Conservation (phyloP, 768 basidiomycete genomes). For the Kwoniella heveanensis region DNA sequence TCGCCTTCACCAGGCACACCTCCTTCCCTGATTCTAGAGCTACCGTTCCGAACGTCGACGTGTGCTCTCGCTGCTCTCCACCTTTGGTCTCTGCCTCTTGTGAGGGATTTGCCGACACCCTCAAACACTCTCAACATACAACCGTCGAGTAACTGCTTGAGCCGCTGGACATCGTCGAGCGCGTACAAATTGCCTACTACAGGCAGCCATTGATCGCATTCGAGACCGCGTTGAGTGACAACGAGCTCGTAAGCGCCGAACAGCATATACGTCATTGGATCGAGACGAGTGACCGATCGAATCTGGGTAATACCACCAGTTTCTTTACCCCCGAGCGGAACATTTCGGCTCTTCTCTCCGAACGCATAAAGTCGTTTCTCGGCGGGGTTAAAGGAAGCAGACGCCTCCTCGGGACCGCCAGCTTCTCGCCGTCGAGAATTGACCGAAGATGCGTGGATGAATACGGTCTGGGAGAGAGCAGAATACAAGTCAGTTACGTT, state of each 20-base stretch:
- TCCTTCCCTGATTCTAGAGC: slow-evolving; percentile 28
- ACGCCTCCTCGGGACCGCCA: slow-evolving; percentile 49
- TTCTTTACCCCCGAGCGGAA: slow-evolving; percentile 59
- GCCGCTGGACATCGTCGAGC: slow-evolving; percentile 76
- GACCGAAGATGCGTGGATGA: slow-evolving; percentile 84
- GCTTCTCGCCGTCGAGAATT: slow-evolving; percentile 69
- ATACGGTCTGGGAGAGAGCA: slow-evolving; percentile 61
- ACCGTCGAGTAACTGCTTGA: slow-evolving; percentile 76
- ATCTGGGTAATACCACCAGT: slow-evolving; percentile 67
- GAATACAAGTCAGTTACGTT: slow-evolving; percentile 55
- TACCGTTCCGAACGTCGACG: slow-evolving; percentile 27
- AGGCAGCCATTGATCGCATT: slow-evolving; percentile 89
- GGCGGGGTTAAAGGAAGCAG: slow-evolving; percentile 51
- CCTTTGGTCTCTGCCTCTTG: slow-evolving; percentile 31
- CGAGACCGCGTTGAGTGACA: slow-evolving; percentile 71
- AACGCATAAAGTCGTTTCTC: slow-evolving; percentile 81
- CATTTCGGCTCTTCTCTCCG: slow-evolving; percentile 78
- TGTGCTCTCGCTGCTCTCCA: slow-evolving; percentile 14
- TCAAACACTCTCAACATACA: slow-evolving; percentile 90
- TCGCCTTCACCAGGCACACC: slow-evolving; percentile 19
- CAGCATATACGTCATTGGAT: slow-evolving; percentile 84
- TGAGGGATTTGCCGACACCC: slow-evolving; percentile 62
- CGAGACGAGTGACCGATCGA: slow-evolving; percentile 78
- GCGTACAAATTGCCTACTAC: slow-evolving; percentile 67
- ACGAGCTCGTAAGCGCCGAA: slow-evolving; percentile 82